phyloP scores from a whole-genome alignment of 2,329 filamentous ascomycete species.

The Curvularia hawaiiensis region DNA sequence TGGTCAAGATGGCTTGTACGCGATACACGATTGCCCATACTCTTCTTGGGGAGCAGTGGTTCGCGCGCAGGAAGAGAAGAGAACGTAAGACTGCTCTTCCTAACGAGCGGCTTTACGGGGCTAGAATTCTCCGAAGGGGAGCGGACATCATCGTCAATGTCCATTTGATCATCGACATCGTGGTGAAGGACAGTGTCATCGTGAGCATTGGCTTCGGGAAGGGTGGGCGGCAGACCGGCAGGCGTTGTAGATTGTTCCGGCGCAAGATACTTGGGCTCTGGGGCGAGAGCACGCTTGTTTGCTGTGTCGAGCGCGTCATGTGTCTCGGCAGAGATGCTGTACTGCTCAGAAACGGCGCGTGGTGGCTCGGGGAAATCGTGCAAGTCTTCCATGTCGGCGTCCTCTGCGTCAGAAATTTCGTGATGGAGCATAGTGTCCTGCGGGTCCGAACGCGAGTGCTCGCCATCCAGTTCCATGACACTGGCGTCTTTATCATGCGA shows the following conservation, averaged over 20 bases:
- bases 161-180: conserved; percentile 47
- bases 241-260: conserved; percentile 29
- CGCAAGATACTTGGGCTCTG: conserved; percentile 31
- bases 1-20: conserved; percentile 80
- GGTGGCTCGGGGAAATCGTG: conserved; percentile 30
- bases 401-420: conserved; percentile 26
- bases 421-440: conserved; percentile 37
- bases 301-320: conserved; percentile 40
- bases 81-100: conserved; percentile 96
- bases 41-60: conserved; percentile 83
- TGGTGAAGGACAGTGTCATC: conserved; percentile 41
- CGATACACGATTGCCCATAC: conserved; percentile 72
- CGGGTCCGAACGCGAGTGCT: conserved; percentile 24
- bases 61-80: conserved; percentile 90
- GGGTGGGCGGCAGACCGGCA: conserved; percentile 28
- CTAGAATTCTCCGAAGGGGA: conserved; percentile 74
- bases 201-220: conserved; percentile 23
- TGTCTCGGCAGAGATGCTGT: conserved; percentile 41
- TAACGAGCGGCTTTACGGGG: conserved; percentile 74
- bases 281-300: conserved; percentile 25
- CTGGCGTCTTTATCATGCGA: conserved; percentile 27
- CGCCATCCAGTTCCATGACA: conserved; percentile 42
- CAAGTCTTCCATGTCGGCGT: conserved; percentile 27
- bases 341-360: conserved; percentile 34
- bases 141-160: conserved; percentile 58